These are phyloP conservation scores for Phytophthora brassicae DNA, from an alignment of 352 stramenopile species.

Conservation along the genomic window DNA sequence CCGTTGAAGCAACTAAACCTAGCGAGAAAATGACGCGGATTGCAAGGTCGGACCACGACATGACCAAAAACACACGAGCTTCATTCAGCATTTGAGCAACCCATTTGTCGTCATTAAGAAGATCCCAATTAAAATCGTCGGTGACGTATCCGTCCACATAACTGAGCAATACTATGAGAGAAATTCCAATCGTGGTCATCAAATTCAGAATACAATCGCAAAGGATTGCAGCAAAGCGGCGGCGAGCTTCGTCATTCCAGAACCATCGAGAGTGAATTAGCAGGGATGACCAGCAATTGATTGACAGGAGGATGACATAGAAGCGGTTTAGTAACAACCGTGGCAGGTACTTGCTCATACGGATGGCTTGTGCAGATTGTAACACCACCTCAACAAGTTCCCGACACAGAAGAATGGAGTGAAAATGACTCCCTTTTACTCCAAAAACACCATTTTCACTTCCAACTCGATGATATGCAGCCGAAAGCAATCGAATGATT, in stretches of 20 bases:
- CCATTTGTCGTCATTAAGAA: background rate
- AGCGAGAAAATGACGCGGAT: constrained; percentile 23
- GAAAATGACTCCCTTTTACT: constrained; percentile 23
- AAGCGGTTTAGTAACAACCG: constrained; percentile 33
- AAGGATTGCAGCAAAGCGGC: constrained; percentile 16
- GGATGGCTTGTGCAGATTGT: constrained; percentile 22
- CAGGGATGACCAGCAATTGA: constrained; percentile 31
- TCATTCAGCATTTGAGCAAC: constrained; percentile 21
- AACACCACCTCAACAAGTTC: constrained; percentile 19
- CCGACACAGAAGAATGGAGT: constrained; percentile 14
- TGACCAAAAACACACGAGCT: constrained; percentile 26
- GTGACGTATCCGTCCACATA: constrained; percentile 18
- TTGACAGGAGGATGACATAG: constrained; percentile 32
- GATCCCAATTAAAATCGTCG: background rate
- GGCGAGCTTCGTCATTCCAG: constrained; percentile 18
- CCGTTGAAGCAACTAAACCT: constrained; percentile 16
- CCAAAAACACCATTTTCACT: constrained; percentile 1
- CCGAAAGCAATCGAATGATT: background rate
- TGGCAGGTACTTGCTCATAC: constrained; percentile 31
- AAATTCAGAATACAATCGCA: constrained; percentile 31
- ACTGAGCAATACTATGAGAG: constrained; percentile 15
- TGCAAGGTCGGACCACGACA: constrained; percentile 28
- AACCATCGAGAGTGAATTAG: constrained; percentile 26
- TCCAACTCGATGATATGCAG: background rate
- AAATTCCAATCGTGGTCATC: constrained; percentile 25